Evolutionary conservation across 2,329 filamentous ascomycete genomes (phyloP).

Genomic region (Nemania sp.): DNA sequence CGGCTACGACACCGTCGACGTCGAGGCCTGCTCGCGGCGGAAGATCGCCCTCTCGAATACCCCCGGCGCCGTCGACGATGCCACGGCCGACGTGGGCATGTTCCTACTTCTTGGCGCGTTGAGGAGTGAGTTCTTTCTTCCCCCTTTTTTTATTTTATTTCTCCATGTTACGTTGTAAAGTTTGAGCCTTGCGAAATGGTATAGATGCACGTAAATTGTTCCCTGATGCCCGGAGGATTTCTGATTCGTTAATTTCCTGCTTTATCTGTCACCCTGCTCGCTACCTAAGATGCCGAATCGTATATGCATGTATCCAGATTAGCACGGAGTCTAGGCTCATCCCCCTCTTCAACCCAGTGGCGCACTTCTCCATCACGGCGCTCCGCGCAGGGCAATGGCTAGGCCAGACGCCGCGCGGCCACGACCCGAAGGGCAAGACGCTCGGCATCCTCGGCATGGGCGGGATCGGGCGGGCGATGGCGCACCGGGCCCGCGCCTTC

Average conservation of each 20-base stretch:
- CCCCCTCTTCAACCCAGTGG: constrained; percentile 33
- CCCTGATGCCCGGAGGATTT: too few relatives aligned
- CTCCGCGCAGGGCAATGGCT: constrained; percentile 50
- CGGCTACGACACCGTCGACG: constrained; percentile 65
- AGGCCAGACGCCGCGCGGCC: constrained; percentile 52
- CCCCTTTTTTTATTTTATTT: not conserved
- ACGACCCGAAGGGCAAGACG: constrained; percentile 56
- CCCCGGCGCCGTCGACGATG: constrained; percentile 48
- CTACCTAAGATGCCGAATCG: too few relatives aligned
- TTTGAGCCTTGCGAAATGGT: not conserved
- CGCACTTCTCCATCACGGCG: constrained; percentile 51
- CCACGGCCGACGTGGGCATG: constrained; percentile 54
- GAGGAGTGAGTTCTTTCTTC: constrained; percentile 37
- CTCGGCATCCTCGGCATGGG: constrained; percentile 65
- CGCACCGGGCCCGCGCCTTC: constrained; percentile 54
- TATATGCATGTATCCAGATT: too few relatives aligned
- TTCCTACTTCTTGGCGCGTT: constrained; percentile 57
- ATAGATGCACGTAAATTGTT: not conserved
- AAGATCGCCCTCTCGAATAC: constrained; percentile 41
- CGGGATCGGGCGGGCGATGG: constrained; percentile 57
- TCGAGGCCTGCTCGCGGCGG: constrained; percentile 52
- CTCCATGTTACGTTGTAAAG: not conserved
- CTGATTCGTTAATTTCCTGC: too few relatives aligned
- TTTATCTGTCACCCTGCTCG: too few relatives aligned
- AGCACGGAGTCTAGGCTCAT: not conserved